Conservation (phyloP, 768 basidiomycete genomes). For the Lentinula sp. region DNA sequence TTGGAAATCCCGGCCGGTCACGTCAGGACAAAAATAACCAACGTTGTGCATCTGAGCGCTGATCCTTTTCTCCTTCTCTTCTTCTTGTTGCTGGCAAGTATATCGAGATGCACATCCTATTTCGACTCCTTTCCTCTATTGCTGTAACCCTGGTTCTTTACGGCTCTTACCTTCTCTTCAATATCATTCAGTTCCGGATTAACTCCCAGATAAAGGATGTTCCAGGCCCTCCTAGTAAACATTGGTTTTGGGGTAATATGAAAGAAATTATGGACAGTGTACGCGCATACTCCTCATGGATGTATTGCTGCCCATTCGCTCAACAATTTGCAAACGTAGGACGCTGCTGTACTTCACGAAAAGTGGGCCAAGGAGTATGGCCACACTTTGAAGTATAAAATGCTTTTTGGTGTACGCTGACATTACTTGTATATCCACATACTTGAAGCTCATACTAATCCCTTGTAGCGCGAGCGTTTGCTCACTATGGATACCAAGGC, state of each 20-base stretch:
- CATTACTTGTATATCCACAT: no score
- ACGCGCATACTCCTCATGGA: not conserved
- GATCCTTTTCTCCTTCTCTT: no score
- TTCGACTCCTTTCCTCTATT: conserved; percentile 6
- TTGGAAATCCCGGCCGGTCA: not conserved
- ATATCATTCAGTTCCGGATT: conserved; percentile 6
- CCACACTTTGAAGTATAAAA: conserved; percentile 22
- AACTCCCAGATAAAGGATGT: conserved; percentile 25
- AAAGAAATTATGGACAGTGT: conserved; percentile 20
- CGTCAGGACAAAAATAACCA: no score
- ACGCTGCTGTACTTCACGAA: conserved; percentile 19
- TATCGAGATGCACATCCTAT: conserved; percentile 1
- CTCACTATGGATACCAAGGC: conserved; percentile 60
- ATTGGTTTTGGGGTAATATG: conserved; percentile 29
- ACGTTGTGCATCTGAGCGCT: no score
- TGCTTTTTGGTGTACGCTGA: conserved; percentile 24
- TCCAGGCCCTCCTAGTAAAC: conserved; percentile 29
- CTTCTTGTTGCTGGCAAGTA: no score
- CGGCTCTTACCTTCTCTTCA: conserved; percentile 13
- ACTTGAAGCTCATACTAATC: not conserved
- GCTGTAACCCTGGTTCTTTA: conserved; percentile 2
- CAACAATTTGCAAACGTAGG: not conserved
- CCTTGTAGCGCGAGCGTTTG: conserved; percentile 28
- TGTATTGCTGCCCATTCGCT: not conserved
- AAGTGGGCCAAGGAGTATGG: conserved; percentile 34